phyloP scores from a whole-genome alignment of 1,284 basidiomycete species.

The Trametes sp. region DNA sequence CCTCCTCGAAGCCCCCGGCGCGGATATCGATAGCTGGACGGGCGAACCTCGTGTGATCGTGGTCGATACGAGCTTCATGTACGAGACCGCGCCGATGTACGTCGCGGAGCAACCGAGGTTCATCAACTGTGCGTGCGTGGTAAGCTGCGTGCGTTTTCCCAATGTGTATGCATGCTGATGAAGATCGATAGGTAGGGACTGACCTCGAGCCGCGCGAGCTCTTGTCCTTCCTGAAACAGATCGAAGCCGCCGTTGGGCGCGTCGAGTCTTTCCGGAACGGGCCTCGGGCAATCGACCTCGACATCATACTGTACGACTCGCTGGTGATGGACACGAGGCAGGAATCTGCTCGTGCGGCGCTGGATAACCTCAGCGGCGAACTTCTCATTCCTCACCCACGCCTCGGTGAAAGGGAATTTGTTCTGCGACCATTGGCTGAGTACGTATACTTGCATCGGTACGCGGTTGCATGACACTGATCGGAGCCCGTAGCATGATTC shows the following conservation, averaged over 20 bases:
- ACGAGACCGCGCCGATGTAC: constrained; percentile 97
- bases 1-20: constrained; percentile 57
- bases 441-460: constrained; percentile 48
- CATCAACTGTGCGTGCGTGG: constrained; percentile 90
- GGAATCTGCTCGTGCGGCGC: constrained; percentile 43
- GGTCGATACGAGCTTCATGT: constrained; percentile 89
- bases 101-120: constrained; percentile 90
- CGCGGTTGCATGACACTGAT: background rate
- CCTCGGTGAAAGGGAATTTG: constrained; percentile 89
- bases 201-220: constrained; percentile 70
- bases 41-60: constrained; percentile 49
- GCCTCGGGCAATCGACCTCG: constrained; percentile 91
- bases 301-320: constrained; percentile 86
- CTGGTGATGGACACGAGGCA: constrained; percentile 65
- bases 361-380: constrained; percentile 66
- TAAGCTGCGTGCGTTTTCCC: constrained; percentile 48
- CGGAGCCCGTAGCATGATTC: constrained; percentile 64
- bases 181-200: constrained; percentile 69
- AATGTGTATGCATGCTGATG: background rate
- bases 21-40: constrained; percentile 33
- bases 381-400: constrained; percentile 88
- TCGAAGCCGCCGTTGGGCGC: constrained; percentile 85
- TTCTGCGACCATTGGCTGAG: constrained; percentile 89
- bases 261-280: constrained; percentile 86
- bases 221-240: constrained; percentile 73